These are phyloP conservation scores for Yamadazyma laniorum DNA, from an alignment of 805 yeast genomes.

Conservation along the genomic window DNA sequence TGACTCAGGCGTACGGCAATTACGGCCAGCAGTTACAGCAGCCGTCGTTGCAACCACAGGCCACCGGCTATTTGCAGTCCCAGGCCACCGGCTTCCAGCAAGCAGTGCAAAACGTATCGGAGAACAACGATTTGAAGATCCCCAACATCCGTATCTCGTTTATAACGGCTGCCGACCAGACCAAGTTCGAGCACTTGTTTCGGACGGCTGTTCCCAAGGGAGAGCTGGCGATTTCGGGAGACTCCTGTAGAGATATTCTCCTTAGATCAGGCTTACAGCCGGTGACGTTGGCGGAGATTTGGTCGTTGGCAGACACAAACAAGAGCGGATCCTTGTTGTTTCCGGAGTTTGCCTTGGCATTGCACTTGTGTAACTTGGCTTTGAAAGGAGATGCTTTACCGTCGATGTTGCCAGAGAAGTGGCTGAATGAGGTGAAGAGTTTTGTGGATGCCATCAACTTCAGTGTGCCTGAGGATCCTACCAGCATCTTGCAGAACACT, in stretches of 20 bases:
- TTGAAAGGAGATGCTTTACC: constrained; percentile 81
- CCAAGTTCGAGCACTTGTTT: constrained; percentile 80
- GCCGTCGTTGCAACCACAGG: constrained; percentile 22
- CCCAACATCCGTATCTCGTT: constrained; percentile 81
- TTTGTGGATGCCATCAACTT: constrained; percentile 88
- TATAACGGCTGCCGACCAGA: constrained; percentile 81
- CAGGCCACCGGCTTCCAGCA: constrained; percentile 33
- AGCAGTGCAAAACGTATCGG: constrained; percentile 46
- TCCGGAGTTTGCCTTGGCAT: constrained; percentile 91
- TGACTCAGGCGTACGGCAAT: neutral
- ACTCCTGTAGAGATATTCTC: constrained; percentile 74
- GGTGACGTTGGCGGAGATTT: constrained; percentile 73
- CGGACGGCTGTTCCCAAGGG: constrained; percentile 71
- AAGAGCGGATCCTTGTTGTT: constrained; percentile 81
- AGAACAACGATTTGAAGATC: constrained; percentile 59
- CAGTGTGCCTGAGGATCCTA: constrained; percentile 61
- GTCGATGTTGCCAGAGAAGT: constrained; percentile 61
- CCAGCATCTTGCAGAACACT: constrained; percentile 41
- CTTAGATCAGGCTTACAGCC: constrained; percentile 78
- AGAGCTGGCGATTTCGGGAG: constrained; percentile 68
- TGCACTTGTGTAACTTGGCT: constrained; percentile 79
- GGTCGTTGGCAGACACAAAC: constrained; percentile 89
- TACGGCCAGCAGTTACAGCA: constrained; percentile 14
- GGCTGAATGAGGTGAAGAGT: constrained; percentile 80
- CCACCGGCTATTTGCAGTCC: constrained; percentile 20